These are phyloP conservation scores for Clausena lansium DNA, from an alignment of 345 rosid genomes.

Conservation along the genomic window DNA sequence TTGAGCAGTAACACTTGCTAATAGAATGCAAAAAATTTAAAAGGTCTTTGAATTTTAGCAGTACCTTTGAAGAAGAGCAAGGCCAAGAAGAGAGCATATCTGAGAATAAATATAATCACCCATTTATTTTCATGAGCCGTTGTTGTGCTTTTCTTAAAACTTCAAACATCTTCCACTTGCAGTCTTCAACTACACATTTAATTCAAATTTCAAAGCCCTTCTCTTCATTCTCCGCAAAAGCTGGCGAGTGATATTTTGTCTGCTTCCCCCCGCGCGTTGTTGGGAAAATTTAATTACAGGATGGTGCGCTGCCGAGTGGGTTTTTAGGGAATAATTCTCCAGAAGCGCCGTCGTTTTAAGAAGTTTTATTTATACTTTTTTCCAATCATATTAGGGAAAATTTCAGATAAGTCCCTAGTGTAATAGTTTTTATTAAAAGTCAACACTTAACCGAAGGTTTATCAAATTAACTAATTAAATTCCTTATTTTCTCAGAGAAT, in stretches of 20 bases:
- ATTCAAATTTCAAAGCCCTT: not conserved
- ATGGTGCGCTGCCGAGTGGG: not conserved
- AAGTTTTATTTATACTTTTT: no score
- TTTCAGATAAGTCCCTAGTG: no score
- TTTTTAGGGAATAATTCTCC: not conserved
- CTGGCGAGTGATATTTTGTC: not conserved
- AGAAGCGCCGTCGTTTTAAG: no score
- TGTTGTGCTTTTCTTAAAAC: not conserved
- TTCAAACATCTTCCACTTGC: not conserved
- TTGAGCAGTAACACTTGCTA: not conserved
- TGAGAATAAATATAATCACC: not conserved
- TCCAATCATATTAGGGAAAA: no score
- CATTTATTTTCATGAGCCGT: not conserved
- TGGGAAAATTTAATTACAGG: not conserved
- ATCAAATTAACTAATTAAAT: no score
- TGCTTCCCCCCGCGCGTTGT: not conserved
- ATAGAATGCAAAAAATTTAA: not conserved
- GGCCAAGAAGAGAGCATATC: not conserved
- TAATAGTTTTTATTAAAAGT: no score
- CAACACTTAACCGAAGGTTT: no score
- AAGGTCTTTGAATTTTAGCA: not conserved
- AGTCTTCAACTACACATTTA: not conserved
- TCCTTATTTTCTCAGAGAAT: no score
- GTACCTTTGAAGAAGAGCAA: constrained; percentile 5
- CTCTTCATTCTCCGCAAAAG: not conserved